Evolutionary conservation across 2,329 filamentous ascomycete genomes (phyloP), one percentile per base, ranked within the genome.

Genomic region (Sarocladiaceae sp.): DNA sequence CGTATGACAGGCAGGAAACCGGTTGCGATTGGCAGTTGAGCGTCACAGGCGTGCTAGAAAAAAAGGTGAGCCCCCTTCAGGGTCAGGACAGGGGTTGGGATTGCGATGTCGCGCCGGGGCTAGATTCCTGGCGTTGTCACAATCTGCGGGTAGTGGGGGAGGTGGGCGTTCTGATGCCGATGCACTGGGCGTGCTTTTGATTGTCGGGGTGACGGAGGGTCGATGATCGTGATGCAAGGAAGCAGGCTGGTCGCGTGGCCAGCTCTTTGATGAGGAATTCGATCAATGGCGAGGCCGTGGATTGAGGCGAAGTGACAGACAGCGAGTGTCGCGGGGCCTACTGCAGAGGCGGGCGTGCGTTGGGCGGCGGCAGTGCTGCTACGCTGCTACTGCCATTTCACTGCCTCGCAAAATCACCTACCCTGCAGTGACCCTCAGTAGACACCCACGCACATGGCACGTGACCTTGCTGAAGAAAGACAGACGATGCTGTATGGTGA

Each of bases 51-150:
- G 5, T 39, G 20, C 19, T 23, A n/a, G 34, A 29, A 41, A 41
- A 41, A 41, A 41, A 41, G 37, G 37, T 41, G 37, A 41, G 37
- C 37, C 37, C 37, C 37, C 37, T 41, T 41, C 37, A 41, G 37
- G 37, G 37, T 41, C 18, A 6, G 10, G 37, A 41, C 37, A 41
- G 37, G 37, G 37, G 37, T 41, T 12, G 23, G 37, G 13, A 41
- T 29, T 41, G 37, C 23, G 37, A 41, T 41, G 37, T 41, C 37
- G 37, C 37, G 37, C 37, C 37, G 29, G 37, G 20, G 13, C 21
- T n/a, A 24, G 19, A n/a, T n/a, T n/a, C n/a, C 37, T 18, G 23
- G 37, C 37, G 37, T 41, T 16, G 19, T 26, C 37, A 41, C 37
- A 41, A 41, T 29, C 37, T 41, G 37, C 20, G 6, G 24, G 4